Percentiles rank a stretch among this genome's conserved stretches.
Evolutionary conservation across 2,329 filamentous ascomycete genomes (phyloP).

Genomic region (Penicillium sp.): DNA sequence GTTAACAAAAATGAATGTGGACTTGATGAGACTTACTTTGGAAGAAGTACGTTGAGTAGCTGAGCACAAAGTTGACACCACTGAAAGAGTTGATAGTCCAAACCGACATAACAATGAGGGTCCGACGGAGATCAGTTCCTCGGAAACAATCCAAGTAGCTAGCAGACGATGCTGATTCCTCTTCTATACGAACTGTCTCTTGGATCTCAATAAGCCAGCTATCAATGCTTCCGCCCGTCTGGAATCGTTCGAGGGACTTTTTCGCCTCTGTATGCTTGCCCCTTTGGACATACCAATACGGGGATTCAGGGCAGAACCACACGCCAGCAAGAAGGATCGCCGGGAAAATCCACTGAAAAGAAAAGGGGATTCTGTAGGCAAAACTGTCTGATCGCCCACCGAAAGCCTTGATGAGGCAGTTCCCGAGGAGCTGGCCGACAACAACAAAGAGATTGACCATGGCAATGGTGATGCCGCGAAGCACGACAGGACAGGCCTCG

Average conservation of each 20-base stretch:
- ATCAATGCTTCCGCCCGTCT: conserved; percentile 2
- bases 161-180: not conserved
- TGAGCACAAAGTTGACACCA: conserved; percentile 6
- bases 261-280: not conserved
- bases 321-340: conserved; percentile 1
- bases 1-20: not conserved
- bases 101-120: conserved; percentile 1
- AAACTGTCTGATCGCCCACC: not conserved
- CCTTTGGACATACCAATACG: conserved; percentile 6
- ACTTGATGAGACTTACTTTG: not conserved
- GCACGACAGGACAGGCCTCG: conserved; percentile 1
- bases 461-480: conserved; percentile 5
- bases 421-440: conserved; percentile 3
- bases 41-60: conserved; percentile 10
- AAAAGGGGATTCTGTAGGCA: conserved; percentile 6
- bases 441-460: conserved; percentile 8
- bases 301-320: conserved; percentile 3
- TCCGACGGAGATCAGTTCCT: conserved; percentile 6
- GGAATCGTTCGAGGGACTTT: conserved; percentile 1
- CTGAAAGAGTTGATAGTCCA: conserved; percentile 8
- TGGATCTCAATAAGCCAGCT: conserved; percentile 5
- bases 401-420: conserved; percentile 4
- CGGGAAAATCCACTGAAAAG: conserved; percentile 7
- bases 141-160: conserved; percentile 8
- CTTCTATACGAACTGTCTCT: conserved; percentile 7